A percentile compares a stretch with the other conserved stretches of the same genome.
Conservation (phyloP, 176 grass and related monocot species). For the Canna indica region DNA sequence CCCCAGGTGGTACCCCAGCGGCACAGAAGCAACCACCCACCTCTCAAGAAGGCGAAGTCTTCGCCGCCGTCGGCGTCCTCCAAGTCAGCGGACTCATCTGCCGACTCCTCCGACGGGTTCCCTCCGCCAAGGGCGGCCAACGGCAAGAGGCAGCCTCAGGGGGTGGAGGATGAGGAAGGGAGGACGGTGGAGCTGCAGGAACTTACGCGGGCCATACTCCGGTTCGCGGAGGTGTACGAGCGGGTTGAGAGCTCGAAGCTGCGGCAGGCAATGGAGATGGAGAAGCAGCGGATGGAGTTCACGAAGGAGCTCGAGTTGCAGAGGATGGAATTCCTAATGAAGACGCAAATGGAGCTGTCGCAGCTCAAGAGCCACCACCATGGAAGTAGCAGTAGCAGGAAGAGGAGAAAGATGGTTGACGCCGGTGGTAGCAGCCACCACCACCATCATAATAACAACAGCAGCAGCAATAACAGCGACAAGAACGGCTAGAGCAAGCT, state of each 20-base stretch:
- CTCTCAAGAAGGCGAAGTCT: constrained; percentile 16
- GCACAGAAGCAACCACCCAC: constrained; percentile 29
- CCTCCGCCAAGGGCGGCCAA: constrained; percentile 43
- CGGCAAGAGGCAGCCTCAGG: constrained; percentile 41
- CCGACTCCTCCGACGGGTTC: constrained; percentile 70
- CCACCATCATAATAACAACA: constrained; percentile 22
- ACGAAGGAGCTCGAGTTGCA: constrained; percentile 65
- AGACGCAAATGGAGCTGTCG: constrained; percentile 73
- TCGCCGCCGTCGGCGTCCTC: constrained; percentile 29
- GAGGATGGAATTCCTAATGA: constrained; percentile 82
- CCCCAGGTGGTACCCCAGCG: constrained; percentile 47
- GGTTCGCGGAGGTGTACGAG: constrained; percentile 71
- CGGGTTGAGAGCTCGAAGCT: constrained; percentile 64
- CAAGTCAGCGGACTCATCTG: constrained; percentile 20
- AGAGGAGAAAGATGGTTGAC: constrained; percentile 23
- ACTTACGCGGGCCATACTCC: constrained; percentile 42
- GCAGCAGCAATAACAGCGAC: background rate
- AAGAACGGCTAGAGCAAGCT: background rate
- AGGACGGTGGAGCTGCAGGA: constrained; percentile 30
- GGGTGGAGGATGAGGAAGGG: constrained; percentile 12
- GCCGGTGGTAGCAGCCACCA: constrained; percentile 37
- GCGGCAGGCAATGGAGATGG: constrained; percentile 56
- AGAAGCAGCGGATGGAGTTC: constrained; percentile 70
- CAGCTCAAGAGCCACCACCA: constrained; percentile 33
- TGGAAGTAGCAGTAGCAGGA: constrained; percentile 27